These are phyloP conservation scores for Chaetomiaceae sp. DNA, from an alignment of 2,329 filamentous ascomycete genomes.

Conservation along the genomic window DNA sequence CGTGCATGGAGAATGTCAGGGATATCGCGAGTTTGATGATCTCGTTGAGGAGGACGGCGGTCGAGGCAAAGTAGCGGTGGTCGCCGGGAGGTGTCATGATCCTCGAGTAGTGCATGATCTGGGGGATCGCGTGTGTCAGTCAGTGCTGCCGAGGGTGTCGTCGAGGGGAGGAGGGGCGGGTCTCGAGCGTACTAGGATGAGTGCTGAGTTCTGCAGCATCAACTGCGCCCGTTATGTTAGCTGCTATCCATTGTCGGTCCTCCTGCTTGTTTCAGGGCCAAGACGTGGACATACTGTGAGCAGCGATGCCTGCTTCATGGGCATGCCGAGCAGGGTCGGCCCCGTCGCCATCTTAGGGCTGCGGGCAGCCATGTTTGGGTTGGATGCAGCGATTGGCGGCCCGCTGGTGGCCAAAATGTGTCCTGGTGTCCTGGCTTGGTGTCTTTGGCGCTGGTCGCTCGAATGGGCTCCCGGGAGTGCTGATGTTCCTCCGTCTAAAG, in stretches of 20 bases:
- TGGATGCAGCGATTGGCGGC: background rate
- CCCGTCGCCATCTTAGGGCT: slow-evolving; percentile 37
- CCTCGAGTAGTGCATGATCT: slow-evolving; percentile 93
- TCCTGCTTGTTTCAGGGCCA: background rate
- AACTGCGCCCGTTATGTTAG: slow-evolving; percentile 47
- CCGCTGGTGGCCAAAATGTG: background rate
- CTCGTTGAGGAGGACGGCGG: slow-evolving; percentile 90
- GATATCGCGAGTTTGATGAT: slow-evolving; percentile 84
- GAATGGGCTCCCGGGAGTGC: background rate
- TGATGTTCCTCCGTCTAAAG: background rate
- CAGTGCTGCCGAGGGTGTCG: slow-evolving; percentile 5
- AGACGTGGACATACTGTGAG: slow-evolving; percentile 49
- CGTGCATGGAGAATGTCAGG: slow-evolving; percentile 80
- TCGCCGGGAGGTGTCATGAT: slow-evolving; percentile 82
- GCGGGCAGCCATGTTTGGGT: slow-evolving; percentile 38
- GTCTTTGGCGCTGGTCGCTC: background rate
- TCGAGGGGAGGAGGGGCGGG: slow-evolving; percentile 1
- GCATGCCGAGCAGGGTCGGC: slow-evolving; percentile 51
- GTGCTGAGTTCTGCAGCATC: slow-evolving; percentile 72
- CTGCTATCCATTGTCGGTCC: too few species aligned
- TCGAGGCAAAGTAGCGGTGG: slow-evolving; percentile 88
- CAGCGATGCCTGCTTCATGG: slow-evolving; percentile 65
- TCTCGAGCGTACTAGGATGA: slow-evolving; percentile 62
- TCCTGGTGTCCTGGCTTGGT: background rate
- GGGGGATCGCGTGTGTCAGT: slow-evolving; percentile 12